These are phyloP conservation scores for Kodamaea jinghongensis DNA, from an alignment of 805 yeast genomes.

Conservation along the genomic window DNA sequence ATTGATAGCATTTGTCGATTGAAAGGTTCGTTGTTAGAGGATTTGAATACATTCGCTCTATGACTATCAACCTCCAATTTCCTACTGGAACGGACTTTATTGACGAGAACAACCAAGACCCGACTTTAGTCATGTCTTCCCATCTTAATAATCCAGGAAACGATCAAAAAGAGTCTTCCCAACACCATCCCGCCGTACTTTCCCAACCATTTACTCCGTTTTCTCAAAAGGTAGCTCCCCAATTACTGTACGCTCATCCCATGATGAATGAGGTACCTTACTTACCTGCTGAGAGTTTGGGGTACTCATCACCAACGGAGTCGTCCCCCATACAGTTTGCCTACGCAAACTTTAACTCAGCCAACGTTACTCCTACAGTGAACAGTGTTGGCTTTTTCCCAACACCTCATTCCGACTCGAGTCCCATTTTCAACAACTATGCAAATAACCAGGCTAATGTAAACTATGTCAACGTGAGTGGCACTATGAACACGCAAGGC, in stretches of 20 bases:
- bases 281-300: not conserved
- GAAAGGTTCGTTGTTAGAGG: no score
- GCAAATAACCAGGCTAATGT: not conserved
- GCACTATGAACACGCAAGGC: no score
- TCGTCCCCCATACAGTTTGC: conserved; percentile 9
- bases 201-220: conserved; percentile 2
- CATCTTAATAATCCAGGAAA: not conserved
- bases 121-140: not conserved
- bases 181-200: not conserved
- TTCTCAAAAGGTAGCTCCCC: not conserved
- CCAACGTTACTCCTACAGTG: conserved; percentile 6
- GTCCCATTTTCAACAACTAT: conserved; percentile 5
- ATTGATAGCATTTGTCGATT: no score
- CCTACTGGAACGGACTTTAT: conserved; percentile 1
- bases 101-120: not conserved
- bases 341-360: conserved; percentile 6
- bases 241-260: not conserved
- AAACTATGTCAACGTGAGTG: no score
- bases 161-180: not conserved
- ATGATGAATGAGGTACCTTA: not conserved
- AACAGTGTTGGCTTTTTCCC: conserved; percentile 7
- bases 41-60: conserved; percentile 1
- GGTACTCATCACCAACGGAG: conserved; percentile 7
- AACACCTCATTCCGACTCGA: conserved; percentile 10
- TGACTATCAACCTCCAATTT: conserved; percentile 1